A percentile compares a stretch with the other conserved stretches of the same genome.
phyloP scores from a whole-genome alignment of 108 stramenopile species.

The Cyclotella kingstonii region DNA sequence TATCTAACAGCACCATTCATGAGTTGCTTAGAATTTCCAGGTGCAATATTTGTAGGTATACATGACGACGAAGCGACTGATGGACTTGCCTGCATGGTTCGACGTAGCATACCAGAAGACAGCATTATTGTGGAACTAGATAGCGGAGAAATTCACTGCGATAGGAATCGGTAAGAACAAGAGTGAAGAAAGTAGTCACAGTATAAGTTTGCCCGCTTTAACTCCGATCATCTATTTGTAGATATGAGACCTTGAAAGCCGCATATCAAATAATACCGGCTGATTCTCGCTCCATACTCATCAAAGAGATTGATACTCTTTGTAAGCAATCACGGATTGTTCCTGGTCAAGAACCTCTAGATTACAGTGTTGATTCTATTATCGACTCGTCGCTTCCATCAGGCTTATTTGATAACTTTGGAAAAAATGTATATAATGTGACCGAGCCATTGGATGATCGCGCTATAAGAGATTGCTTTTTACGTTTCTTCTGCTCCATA shows the following conservation, averaged over 20 bases:
- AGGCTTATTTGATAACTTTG: constrained; percentile 41
- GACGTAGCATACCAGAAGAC: constrained; percentile 72
- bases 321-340: constrained; percentile 78
- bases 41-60: constrained; percentile 85
- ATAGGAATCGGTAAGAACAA: constrained; percentile 58
- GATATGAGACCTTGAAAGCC: constrained; percentile 60
- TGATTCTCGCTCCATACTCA: constrained; percentile 60
- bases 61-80: constrained; percentile 65
- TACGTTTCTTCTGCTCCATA: constrained; percentile 78
- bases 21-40: constrained; percentile 82
- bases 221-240: not conserved
- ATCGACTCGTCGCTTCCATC: constrained; percentile 51
- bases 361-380: constrained; percentile 59
- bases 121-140: constrained; percentile 83
- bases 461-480: constrained; percentile 77
- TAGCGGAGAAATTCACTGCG: constrained; percentile 68
- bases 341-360: constrained; percentile 83
- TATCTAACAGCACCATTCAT: constrained; percentile 80
- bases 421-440: constrained; percentile 13
- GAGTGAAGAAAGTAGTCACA: too few species aligned
- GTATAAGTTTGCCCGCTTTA: too few species aligned
- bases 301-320: constrained; percentile 77
- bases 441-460: constrained; percentile 76
- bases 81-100: constrained; percentile 69
- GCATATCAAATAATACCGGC: constrained; percentile 75